phyloP scores from a whole-genome alignment of 805 yeast species.

The Saccharomyces mikatae region DNA sequence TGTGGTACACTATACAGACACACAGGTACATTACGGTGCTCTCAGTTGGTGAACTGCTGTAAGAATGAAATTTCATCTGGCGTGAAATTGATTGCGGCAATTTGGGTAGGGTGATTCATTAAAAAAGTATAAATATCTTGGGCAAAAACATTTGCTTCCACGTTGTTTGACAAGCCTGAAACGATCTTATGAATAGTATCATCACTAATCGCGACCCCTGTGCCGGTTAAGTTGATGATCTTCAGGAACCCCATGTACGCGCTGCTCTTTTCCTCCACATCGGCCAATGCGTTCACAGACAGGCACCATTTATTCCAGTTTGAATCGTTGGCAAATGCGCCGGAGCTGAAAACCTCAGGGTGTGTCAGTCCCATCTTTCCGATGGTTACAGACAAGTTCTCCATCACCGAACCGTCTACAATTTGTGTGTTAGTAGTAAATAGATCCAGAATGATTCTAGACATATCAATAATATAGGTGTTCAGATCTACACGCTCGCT shows the following conservation, averaged over 20 bases:
- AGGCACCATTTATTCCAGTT: constrained; percentile 64
- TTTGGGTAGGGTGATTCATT: constrained; percentile 16
- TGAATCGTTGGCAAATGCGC: constrained; percentile 22
- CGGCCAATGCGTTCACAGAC: constrained; percentile 57
- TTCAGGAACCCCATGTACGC: constrained; percentile 80
- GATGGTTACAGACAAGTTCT: constrained; percentile 81
- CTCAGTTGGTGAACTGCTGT: constrained; percentile 17
- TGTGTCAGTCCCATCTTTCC: constrained; percentile 72
- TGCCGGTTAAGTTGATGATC: constrained; percentile 36
- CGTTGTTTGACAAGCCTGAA: constrained; percentile 22
- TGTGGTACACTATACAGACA: background rate
- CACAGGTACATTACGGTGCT: background rate
- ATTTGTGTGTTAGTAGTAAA: constrained; percentile 21
- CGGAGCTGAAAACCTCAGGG: constrained; percentile 52
- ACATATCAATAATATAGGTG: constrained; percentile 24
- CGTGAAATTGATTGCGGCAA: constrained; percentile 16
- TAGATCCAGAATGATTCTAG: constrained; percentile 23
- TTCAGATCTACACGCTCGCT: constrained; percentile 42
- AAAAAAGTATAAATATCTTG: constrained; percentile 25
- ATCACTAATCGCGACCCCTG: constrained; percentile 13
- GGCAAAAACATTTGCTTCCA: constrained; percentile 24
- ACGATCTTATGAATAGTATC: constrained; percentile 21
- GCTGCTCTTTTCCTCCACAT: constrained; percentile 81
- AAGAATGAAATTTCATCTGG: constrained; percentile 21
- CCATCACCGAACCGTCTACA: constrained; percentile 47